Percentiles rank a stretch among this genome's conserved stretches.
Evolutionary conservation across 306 rosid species (phyloP).

Genomic region (Castanea crenata): DNA sequence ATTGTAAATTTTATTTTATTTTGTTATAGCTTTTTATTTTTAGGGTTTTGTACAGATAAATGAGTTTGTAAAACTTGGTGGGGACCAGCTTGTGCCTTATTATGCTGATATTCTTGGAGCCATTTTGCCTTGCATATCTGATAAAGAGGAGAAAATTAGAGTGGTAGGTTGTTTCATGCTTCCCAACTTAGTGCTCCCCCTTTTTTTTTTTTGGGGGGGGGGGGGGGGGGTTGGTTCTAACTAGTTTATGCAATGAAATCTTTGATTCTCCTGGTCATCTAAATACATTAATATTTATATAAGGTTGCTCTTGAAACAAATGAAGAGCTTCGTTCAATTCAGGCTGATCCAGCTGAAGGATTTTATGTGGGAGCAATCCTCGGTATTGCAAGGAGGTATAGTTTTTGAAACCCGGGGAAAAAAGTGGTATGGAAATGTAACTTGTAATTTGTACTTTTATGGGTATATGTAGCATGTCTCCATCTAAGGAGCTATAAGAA

Average conservation of each 20-base stretch:
- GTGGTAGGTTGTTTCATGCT: slow-evolving; percentile 58
- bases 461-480: too few relatives aligned
- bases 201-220: neutral
- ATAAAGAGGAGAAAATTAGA: slow-evolving; percentile 99
- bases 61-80: slow-evolving; percentile 98
- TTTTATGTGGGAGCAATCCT: too few relatives aligned
- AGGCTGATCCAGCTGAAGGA: too few relatives aligned
- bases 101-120: slow-evolving; percentile 97
- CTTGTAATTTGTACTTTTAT: too few relatives aligned
- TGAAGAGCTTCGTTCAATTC: slow-evolving; percentile 96
- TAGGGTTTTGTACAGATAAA: slow-evolving; percentile 55
- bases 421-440: too few relatives aligned
- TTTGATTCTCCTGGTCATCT: neutral
- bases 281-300: slow-evolving; percentile 18
- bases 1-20: too few relatives aligned
- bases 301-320: slow-evolving; percentile 98
- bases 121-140: slow-evolving; percentile 95
- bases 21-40: too few relatives aligned
- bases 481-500: too few relatives aligned
- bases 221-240: neutral
- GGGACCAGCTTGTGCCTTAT: slow-evolving; percentile 96
- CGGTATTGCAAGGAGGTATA: too few relatives aligned
- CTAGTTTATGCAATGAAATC: neutral
- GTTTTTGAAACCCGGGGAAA: too few relatives aligned
- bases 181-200: neutral